These are phyloP conservation scores for Phytophthora cactorum DNA, from an alignment of 352 stramenopile species.

Conservation along the genomic window DNA sequence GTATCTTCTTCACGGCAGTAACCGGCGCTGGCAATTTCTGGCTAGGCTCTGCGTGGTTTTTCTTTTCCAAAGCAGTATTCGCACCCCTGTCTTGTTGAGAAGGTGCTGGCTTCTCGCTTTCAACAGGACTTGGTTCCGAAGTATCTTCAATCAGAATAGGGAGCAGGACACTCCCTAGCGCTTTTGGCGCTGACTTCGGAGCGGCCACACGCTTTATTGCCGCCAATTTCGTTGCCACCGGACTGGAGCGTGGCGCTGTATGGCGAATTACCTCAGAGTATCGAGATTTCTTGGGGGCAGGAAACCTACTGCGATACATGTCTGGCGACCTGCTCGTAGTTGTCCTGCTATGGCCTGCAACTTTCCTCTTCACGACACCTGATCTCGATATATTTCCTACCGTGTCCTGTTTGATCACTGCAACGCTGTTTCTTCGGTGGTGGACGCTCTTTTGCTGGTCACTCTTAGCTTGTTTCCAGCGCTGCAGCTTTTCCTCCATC, in stretches of 20 bases:
- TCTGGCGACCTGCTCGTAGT: neutral
- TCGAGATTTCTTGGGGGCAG: neutral
- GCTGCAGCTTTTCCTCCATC: constrained; percentile 31
- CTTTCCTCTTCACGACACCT: constrained; percentile 15
- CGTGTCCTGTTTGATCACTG: neutral
- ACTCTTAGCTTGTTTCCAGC: constrained; percentile 24
- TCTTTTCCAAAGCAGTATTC: neutral
- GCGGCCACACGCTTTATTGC: neutral
- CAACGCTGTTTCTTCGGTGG: neutral
- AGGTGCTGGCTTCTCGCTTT: neutral
- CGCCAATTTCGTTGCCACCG: neutral
- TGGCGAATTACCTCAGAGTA: neutral
- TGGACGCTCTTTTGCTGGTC: neutral
- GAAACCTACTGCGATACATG: neutral
- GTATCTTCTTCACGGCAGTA: neutral
- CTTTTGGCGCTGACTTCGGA: neutral
- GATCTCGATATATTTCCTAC: neutral
- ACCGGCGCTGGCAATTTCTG: neutral
- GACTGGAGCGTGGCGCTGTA: neutral
- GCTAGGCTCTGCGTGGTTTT: neutral
- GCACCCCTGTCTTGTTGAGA: neutral
- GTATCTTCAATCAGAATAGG: neutral
- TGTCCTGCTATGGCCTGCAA: neutral
- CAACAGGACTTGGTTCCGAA: neutral
- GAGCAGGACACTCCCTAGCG: neutral